Percentiles rank a stretch among this genome's conserved stretches.
These are phyloP conservation scores for Biancaea sappan DNA, from an alignment of 306 rosid genomes.

Conservation along the genomic window DNA sequence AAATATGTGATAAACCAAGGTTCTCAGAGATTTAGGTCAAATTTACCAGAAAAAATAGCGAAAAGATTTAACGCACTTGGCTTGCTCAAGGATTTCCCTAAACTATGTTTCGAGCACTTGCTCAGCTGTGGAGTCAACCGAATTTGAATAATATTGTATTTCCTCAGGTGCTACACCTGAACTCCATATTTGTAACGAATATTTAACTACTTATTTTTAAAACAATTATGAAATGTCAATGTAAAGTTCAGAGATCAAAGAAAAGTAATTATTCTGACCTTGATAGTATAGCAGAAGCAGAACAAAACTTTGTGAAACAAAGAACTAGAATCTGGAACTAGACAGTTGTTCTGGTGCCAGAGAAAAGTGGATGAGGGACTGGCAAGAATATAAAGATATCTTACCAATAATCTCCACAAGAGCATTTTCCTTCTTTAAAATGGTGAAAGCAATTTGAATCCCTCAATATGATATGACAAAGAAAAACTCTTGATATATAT, in stretches of 20 bases:
- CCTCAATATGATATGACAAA: conserved; percentile 75
- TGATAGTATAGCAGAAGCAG: conserved; percentile 22
- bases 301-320: conserved; percentile 16
- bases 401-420: conserved; percentile 94
- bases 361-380: conserved; percentile 14
- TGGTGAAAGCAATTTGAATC: conserved; percentile 94
- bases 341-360: background rate
- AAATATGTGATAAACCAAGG: background rate
- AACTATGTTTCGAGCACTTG: no score
- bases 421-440: conserved; percentile 74
- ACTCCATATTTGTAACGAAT: background rate
- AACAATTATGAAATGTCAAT: background rate
- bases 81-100: no score
- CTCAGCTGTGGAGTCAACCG: no score
- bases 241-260: conserved; percentile 17
- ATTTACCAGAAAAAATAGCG: background rate
- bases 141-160: background rate
- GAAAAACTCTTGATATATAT: conserved; percentile 56
- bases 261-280: background rate
- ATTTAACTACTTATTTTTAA: background rate
- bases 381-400: conserved; percentile 2
- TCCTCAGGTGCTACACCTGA: background rate
- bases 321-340: conserved; percentile 5
- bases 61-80: no score
- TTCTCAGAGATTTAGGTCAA: background rate